Percentiles rank a stretch among this genome's conserved stretches.
Conservation (phyloP, 768 basidiomycete genomes). For the Sutorius australiensis region DNA sequence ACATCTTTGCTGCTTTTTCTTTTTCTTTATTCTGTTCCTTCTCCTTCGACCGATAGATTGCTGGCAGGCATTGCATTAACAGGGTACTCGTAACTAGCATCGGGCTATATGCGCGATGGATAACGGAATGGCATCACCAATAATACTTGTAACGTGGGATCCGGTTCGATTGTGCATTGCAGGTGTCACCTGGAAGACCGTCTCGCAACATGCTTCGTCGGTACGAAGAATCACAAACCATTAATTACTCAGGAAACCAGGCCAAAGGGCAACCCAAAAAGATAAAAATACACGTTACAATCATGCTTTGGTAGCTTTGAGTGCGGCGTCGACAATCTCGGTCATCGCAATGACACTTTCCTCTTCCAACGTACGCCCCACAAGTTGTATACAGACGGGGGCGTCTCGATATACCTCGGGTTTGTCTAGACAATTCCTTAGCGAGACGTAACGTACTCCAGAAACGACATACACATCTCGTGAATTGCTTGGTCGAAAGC, state of each 20-base stretch:
- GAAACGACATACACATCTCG: slow-evolving; percentile 46
- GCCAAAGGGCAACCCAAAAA: too few relatives aligned
- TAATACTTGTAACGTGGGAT: too few relatives aligned
- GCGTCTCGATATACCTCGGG: slow-evolving; percentile 53
- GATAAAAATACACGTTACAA: background rate
- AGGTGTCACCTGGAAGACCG: too few relatives aligned
- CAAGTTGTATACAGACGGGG: slow-evolving; percentile 62
- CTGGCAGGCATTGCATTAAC: background rate
- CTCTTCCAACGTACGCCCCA: slow-evolving; percentile 70
- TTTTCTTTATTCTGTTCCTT: background rate
- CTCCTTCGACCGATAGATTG: slow-evolving; percentile 1
- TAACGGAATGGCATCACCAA: slow-evolving; percentile 2
- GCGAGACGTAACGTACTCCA: background rate
- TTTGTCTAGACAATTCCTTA: slow-evolving; percentile 41
- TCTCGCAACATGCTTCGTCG: too few relatives aligned
- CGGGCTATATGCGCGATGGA: background rate
- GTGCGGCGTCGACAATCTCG: slow-evolving; percentile 57
- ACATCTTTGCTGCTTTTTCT: slow-evolving; percentile 1
- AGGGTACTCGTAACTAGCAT: slow-evolving; percentile 4
- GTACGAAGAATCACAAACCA: too few relatives aligned
- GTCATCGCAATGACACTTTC: slow-evolving; percentile 70
- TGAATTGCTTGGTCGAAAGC: slow-evolving; percentile 47
- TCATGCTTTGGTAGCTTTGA: slow-evolving; percentile 29
- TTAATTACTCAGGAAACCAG: too few relatives aligned
- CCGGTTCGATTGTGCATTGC: background rate